Evolutionary conservation across 176 grass and related monocot species (phyloP).

Genomic region (Avena insularis): DNA sequence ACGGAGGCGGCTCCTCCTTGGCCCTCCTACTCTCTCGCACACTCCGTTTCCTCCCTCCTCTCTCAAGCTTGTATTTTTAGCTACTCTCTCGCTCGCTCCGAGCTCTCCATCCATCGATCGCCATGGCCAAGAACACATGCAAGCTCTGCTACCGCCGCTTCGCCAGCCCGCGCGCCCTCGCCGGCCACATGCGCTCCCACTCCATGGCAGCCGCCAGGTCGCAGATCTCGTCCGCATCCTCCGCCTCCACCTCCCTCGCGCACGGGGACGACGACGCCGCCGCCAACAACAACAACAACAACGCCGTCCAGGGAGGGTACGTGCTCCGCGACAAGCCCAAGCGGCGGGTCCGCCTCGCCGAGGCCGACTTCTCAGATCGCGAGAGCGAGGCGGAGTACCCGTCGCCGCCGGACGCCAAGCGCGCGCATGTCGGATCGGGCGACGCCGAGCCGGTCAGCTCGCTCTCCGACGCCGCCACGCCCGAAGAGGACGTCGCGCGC

Average conservation of each 20-base stretch:
- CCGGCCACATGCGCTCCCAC: slow-evolving; percentile 84
- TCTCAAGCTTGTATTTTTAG: slow-evolving; percentile 52
- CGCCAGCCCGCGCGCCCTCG: slow-evolving; percentile 60
- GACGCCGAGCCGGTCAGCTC: slow-evolving; percentile 67
- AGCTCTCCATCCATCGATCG: slow-evolving; percentile 30
- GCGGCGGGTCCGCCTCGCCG: slow-evolving; percentile 54
- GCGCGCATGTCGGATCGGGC: slow-evolving; percentile 43
- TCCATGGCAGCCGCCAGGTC: slow-evolving; percentile 46
- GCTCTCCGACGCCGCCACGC: slow-evolving; percentile 56
- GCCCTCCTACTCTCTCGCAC: slow-evolving; percentile 9
- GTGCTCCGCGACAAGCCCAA: slow-evolving; percentile 67
- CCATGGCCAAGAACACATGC: slow-evolving; percentile 76
- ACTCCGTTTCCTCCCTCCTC: slow-evolving; percentile 14
- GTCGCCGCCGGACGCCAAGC: slow-evolving; percentile 38
- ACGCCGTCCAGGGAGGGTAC: slow-evolving; percentile 36
- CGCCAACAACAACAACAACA: background rate
- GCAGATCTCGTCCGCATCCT: slow-evolving; percentile 58
- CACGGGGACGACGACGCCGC: slow-evolving; percentile 23
- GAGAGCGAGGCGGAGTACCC: slow-evolving; percentile 68
- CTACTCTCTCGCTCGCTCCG: background rate
- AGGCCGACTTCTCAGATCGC: slow-evolving; percentile 68
- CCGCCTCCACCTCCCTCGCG: slow-evolving; percentile 52
- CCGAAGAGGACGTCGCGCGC: slow-evolving; percentile 70
- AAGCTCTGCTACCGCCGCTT: slow-evolving; percentile 83
- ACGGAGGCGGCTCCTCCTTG: slow-evolving; percentile 31